Evolutionary conservation across 2,329 filamentous ascomycete genomes (phyloP).

Genomic region (Xylaria sp.): DNA sequence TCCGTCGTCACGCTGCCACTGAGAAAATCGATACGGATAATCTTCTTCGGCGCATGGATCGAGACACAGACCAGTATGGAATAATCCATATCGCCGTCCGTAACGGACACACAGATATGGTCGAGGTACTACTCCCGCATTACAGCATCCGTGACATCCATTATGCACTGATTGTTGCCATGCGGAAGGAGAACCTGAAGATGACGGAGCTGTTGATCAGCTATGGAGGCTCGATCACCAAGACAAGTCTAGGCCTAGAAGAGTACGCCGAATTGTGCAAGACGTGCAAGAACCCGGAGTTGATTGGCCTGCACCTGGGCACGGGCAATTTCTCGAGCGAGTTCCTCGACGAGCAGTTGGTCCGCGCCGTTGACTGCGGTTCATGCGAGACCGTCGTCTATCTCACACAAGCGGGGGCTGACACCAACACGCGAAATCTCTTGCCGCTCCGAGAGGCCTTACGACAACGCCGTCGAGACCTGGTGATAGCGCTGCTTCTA

Average conservation of each 20-base stretch:
- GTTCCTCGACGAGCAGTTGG: constrained; percentile 38
- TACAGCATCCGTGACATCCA: constrained; percentile 49
- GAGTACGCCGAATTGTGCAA: too few relatives aligned
- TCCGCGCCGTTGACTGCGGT: constrained; percentile 45
- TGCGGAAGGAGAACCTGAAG: constrained; percentile 39
- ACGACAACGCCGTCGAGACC: constrained; percentile 45
- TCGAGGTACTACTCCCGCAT: constrained; percentile 48
- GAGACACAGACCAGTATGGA: constrained; percentile 30
- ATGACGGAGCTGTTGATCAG: constrained; percentile 45
- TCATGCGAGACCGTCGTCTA: constrained; percentile 47
- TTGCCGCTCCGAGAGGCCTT: constrained; percentile 50
- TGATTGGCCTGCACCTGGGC: too few relatives aligned
- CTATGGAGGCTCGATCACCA: constrained; percentile 43
- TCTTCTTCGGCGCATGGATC: too few relatives aligned
- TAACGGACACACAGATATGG: constrained; percentile 47
- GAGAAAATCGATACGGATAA: too few relatives aligned
- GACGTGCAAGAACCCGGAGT: constrained; percentile 33
- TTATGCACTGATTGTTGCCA: constrained; percentile 44
- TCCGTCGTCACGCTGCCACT: too few relatives aligned
- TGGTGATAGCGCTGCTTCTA: constrained; percentile 50
- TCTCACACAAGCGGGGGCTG: constrained; percentile 48
- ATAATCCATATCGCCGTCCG: constrained; percentile 48
- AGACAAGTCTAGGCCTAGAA: too few relatives aligned
- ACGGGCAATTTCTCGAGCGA: too few relatives aligned
- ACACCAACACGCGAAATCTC: constrained; percentile 40